Evolutionary conservation across 345 rosid genomes (phyloP), one percentile per base, ranked within the genome.

Genomic region (Eucalyptus leucophloia): DNA sequence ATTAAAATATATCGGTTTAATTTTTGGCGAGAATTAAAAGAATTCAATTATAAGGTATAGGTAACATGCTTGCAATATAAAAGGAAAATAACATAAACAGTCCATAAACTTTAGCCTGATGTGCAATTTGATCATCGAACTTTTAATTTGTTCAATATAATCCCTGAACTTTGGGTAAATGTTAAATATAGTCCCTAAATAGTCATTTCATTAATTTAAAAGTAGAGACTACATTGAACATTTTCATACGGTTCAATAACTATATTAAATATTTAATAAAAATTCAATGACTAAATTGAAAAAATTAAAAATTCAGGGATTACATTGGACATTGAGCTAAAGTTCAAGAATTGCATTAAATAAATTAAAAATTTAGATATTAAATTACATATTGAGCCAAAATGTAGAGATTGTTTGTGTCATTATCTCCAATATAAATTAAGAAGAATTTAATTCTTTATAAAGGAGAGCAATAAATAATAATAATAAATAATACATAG

Each of bases 51-150:
- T 9, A 34, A 72, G 7, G 14, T 18, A 34, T 18, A 17, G 14
- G 81, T 12, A 18, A 69, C 21, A 34, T 0, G 2, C 0, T 17
- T 2, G 4, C 44, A 32, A 72, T 9, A 9, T 19, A 72, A 34
- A 18, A 21, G 7, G 24, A 37, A 72, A 19, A 72, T 34, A 53
- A 4, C 1, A 53, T 53, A 53, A 53, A 53, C 2, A 53, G 2
- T 8, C 0, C 3, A 0, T 15, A 1, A 65, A 65, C 21, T 65
- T n/a, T n/a, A 65, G 8, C 0, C 0, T 3, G 8, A 65, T n/a
- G 3, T 65, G 9, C 18, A n/a, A n/a, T 65, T 1, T n/a, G 2
- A 7, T n/a, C 7, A 0, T 4, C 3, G 3, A n/a, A 67, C 0
- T 67, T 67, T 67, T 32, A 8, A 65, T n/a, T 65, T n/a, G 2